A percentile compares a stretch with the other conserved stretches of the same genome.
phyloP scores from a whole-genome alignment of 1,284 basidiomycete species.

The Ganoderma resinaceum region DNA sequence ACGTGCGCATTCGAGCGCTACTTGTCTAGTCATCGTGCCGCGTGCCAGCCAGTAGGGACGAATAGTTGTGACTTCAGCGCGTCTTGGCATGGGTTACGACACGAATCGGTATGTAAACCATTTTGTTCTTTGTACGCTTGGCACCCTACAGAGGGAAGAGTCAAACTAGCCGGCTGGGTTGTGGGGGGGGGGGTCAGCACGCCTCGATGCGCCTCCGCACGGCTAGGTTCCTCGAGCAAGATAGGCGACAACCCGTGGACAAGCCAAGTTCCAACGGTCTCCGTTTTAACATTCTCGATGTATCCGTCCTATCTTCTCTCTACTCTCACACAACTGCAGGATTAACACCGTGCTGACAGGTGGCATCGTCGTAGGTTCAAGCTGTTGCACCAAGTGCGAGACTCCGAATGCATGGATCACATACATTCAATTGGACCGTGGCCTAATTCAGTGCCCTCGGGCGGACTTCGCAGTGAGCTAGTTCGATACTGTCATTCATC shows the following conservation, averaged over 20 bases:
- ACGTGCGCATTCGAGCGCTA: neutral
- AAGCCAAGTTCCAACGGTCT: neutral
- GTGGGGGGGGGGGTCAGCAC: neutral
- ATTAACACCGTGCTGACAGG: neutral
- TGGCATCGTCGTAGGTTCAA: neutral
- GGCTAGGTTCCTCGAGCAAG: neutral
- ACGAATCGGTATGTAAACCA: neutral
- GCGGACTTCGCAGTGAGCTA: too few species aligned
- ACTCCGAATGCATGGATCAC: neutral
- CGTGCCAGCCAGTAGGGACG: too few species aligned
- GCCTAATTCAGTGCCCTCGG: too few species aligned
- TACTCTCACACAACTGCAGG: neutral
- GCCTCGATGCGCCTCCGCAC: neutral
- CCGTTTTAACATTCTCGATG: neutral
- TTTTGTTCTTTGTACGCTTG: neutral
- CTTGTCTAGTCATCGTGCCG: neutral
- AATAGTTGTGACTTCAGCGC: neutral
- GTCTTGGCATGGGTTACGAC: neutral
- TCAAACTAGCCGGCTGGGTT: neutral
- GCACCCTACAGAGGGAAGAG: neutral
- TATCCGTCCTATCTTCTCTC: neutral
- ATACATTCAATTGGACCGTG: neutral
- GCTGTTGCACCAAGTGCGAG: neutral
- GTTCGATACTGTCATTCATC: too few species aligned
- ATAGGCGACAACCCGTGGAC: neutral